Evolutionary conservation across 306 rosid species (phyloP).

Genomic region (Pachyrhizus erosus): DNA sequence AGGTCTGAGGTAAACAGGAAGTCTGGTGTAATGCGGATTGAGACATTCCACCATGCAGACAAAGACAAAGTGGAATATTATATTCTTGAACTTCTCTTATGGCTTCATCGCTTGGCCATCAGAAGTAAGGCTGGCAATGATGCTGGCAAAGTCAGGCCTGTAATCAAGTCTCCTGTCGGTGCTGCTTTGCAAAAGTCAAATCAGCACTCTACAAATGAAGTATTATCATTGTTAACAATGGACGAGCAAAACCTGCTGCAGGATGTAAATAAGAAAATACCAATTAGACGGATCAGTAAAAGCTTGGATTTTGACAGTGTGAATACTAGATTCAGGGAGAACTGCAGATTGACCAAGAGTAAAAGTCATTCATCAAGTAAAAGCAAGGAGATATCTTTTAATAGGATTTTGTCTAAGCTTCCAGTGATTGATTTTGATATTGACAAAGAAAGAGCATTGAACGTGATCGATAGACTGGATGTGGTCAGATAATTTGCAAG

Average conservation of each 20-base stretch:
- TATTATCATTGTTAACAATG: constrained; percentile 38
- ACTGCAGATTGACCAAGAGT: constrained; percentile 55
- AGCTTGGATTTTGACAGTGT: constrained; percentile 63
- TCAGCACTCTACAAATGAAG: constrained; percentile 28
- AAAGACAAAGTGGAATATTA: constrained; percentile 73
- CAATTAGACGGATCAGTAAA: constrained; percentile 59
- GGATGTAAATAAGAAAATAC: constrained; percentile 49
- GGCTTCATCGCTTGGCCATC: constrained; percentile 76
- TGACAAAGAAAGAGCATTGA: constrained; percentile 66
- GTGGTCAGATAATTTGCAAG: constrained; percentile 43
- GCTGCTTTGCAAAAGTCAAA: constrained; percentile 31
- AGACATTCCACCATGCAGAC: constrained; percentile 82
- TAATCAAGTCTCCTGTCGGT: constrained; percentile 45
- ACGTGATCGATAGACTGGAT: constrained; percentile 65
- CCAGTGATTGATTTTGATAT: constrained; percentile 60
- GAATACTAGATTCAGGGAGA: constrained; percentile 44
- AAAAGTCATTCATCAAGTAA: constrained; percentile 57
- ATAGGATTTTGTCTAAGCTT: constrained; percentile 59
- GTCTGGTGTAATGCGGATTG: constrained; percentile 60
- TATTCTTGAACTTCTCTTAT: constrained; percentile 62
- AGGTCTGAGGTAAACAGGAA: constrained; percentile 60
- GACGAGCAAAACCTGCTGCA: constrained; percentile 68
- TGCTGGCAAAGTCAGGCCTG: constrained; percentile 42
- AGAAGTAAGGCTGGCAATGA: constrained; percentile 46
- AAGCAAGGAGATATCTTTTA: constrained; percentile 51